Conservation (phyloP, 2,329 filamentous ascomycete species). For the Colletotrichum aenigma region DNA sequence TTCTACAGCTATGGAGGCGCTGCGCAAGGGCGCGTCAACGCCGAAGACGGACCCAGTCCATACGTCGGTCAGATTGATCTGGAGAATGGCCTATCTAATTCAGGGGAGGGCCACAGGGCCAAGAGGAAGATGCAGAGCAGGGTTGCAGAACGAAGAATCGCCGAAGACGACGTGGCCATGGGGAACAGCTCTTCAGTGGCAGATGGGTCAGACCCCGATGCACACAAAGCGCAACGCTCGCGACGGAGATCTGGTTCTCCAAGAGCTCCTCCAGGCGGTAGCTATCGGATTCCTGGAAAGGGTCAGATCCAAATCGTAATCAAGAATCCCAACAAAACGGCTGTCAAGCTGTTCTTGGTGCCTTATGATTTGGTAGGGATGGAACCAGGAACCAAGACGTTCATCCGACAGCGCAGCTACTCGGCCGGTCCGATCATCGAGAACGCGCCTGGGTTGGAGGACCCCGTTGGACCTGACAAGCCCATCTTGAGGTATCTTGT, state of each 20-base stretch:
- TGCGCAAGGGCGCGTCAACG: slow-evolving; percentile 63
- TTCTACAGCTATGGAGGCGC: slow-evolving; percentile 91
- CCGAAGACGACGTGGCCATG: slow-evolving; percentile 31
- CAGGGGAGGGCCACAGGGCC: slow-evolving; percentile 50
- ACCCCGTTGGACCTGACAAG: slow-evolving; percentile 46
- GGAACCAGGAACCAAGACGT: slow-evolving; percentile 93
- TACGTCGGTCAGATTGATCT: slow-evolving; percentile 95
- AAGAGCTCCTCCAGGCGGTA: slow-evolving; percentile 77
- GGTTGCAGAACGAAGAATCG: slow-evolving; percentile 38
- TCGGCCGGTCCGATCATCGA: slow-evolving; percentile 86
- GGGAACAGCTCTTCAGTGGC: slow-evolving; percentile 6
- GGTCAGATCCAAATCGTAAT: slow-evolving; percentile 96
- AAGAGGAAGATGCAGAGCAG: slow-evolving; percentile 54
- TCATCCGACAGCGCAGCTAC: slow-evolving; percentile 92
- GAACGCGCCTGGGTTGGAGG: slow-evolving; percentile 45
- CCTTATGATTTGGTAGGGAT: slow-evolving; percentile 93
- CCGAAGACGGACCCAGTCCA: slow-evolving; percentile 88
- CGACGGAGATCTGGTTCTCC: slow-evolving; percentile 43
- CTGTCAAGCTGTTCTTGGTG: slow-evolving; percentile 92
- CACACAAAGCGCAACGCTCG: slow-evolving; percentile 32
- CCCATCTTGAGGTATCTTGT: slow-evolving; percentile 88
- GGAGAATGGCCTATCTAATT: slow-evolving; percentile 74
- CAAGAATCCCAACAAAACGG: slow-evolving; percentile 98
- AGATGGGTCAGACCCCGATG: slow-evolving; percentile 33
- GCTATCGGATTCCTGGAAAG: slow-evolving; percentile 91